These are phyloP conservation scores for Yamadazyma triangularis DNA, from an alignment of 1,139 yeast species.

Conservation along the genomic window DNA sequence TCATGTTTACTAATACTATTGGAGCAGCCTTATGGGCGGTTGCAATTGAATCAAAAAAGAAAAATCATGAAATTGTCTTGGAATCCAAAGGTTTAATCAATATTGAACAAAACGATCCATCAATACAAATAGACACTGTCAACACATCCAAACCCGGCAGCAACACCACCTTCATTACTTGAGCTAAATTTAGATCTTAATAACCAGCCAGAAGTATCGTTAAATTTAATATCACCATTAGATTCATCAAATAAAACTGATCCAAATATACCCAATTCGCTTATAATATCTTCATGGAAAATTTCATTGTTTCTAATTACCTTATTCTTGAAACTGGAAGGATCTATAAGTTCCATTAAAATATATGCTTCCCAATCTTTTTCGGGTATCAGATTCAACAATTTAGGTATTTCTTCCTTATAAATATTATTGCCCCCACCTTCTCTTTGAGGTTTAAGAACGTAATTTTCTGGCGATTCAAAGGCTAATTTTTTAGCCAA, in stretches of 20 bases:
- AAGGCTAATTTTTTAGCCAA: constrained; percentile 66
- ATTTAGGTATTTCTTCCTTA: constrained; percentile 75
- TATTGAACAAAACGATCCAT: constrained; percentile 1
- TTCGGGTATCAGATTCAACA: constrained; percentile 57
- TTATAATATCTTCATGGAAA: constrained; percentile 64
- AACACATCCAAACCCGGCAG: constrained; percentile 97
- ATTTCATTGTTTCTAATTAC: constrained; percentile 66
- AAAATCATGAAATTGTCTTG: neutral
- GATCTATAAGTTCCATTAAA: constrained; percentile 86
- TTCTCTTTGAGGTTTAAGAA: constrained; percentile 94
- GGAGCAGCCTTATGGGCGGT: constrained; percentile 77
- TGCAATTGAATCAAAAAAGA: constrained; percentile 19
- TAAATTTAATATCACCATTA: constrained; percentile 51
- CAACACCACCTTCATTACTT: constrained; percentile 96
- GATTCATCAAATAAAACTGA: constrained; percentile 68
- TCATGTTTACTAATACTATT: constrained; percentile 60
- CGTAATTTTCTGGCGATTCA: constrained; percentile 64
- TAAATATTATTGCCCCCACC: constrained; percentile 94
- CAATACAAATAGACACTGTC: constrained; percentile 56
- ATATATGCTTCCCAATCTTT: constrained; percentile 87
- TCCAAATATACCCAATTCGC: constrained; percentile 92
- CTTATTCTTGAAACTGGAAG: constrained; percentile 62
- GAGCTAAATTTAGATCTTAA: constrained; percentile 82
- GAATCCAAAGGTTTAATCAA: neutral
- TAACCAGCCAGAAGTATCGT: constrained; percentile 77